Evolutionary conservation across 352 stramenopile genomes (phyloP), one percentile per base, ranked within the genome.

Genomic region (Pythium volutum): DNA sequence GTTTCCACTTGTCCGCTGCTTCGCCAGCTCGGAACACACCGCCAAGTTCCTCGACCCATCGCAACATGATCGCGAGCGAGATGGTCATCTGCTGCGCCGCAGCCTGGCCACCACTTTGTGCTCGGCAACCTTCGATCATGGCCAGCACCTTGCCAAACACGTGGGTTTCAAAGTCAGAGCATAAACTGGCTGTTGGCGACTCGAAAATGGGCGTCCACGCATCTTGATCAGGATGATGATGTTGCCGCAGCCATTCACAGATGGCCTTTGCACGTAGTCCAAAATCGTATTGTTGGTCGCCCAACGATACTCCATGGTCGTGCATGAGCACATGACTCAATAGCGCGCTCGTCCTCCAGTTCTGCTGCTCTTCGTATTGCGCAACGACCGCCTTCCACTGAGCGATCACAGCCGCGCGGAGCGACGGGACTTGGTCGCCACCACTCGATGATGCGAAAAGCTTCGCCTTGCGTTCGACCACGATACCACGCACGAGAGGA

Each of bases 241-340:
- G 25, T 14, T 57, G 26, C 67, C 42, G 22, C 34, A 72, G 59
- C 34, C 55, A 65, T 33, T 63, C 57, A 60, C 74, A 79, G 26
- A 87, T 62, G 8, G 79, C 77, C 34, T 89, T 89, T 14, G 79
- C 62, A 15, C 71, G 70, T 20, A 88, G 66, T 9, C 79, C 83
- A 63, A 92, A 89, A 41, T 64, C 22, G 59, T 61, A 71, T 12
- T 51, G 26, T 8, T 22, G 56, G 15, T 64, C 55, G 4, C 51
- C 48, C 0, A 25, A 2, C 1, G 49, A 49, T 20, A 53, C 33
- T 7, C 14, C 18, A 43, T 58, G 33, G 18, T 48, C 22, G 66
- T 68, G 23, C 11, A 67, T 46, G 46, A 79, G 41, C 15, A 80
- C 46, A 45, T 77, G 50, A 36, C 69, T 77, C 14, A 89, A 34